A percentile compares a stretch with the other conserved stretches of the same genome.
Conservation (phyloP, 2,329 filamentous ascomycete genomes). For the Pestalotiopsis fici region DNA sequence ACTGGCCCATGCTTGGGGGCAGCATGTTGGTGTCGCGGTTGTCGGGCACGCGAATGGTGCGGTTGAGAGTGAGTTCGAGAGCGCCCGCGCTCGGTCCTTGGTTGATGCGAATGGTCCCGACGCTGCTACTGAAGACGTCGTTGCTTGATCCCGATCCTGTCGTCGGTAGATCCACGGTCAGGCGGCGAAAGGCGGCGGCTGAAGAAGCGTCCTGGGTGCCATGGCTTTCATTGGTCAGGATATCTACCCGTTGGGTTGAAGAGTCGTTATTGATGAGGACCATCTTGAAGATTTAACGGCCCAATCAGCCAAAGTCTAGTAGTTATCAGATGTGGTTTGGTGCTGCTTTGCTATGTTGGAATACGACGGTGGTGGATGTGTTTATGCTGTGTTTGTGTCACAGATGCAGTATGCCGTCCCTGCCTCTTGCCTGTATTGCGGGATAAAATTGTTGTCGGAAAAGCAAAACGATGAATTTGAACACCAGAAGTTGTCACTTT, state of each 20-base stretch:
- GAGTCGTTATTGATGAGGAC: background rate
- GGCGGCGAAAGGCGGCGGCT: background rate
- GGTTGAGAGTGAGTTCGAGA: constrained; percentile 36
- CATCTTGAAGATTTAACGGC: background rate
- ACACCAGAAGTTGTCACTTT: no score
- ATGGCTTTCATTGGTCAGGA: background rate
- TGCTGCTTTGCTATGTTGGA: background rate
- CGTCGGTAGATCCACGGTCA: background rate
- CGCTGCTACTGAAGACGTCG: background rate
- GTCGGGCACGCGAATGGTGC: constrained; percentile 45
- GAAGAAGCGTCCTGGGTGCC: background rate
- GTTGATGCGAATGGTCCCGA: background rate
- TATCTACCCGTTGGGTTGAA: background rate
- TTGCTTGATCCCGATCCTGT: background rate
- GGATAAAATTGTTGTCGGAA: no score
- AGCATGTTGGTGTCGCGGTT: constrained; percentile 29
- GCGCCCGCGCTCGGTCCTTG: background rate
- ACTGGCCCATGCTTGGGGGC: constrained; percentile 36
- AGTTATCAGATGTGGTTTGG: background rate
- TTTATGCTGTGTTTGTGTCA: no score
- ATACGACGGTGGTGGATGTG: background rate
- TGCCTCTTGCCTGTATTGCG: no score
- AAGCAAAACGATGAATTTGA: no score
- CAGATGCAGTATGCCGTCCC: no score
- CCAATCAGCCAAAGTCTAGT: background rate